Percentiles rank a stretch among this genome's conserved stretches.
phyloP scores from a whole-genome alignment of 148 eudicot species.

The Arctostaphylos glauca region DNA sequence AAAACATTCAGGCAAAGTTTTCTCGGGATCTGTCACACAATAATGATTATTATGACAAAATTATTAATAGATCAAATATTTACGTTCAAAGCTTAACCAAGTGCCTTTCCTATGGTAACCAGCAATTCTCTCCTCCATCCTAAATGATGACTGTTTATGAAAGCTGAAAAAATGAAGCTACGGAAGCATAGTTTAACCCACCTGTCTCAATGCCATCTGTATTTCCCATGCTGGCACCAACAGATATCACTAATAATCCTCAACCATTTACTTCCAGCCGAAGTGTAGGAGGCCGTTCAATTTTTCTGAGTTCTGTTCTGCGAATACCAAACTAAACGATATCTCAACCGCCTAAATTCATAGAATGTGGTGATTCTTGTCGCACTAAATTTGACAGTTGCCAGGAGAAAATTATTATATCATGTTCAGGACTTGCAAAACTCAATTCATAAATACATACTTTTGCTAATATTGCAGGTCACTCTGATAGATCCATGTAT shows the following conservation, averaged over 20 bases:
- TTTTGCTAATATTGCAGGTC: constrained; percentile 43
- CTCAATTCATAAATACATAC: not conserved
- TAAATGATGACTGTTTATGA: not conserved
- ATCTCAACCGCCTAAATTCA: not conserved
- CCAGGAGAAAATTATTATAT: not conserved
- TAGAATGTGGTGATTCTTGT: not conserved
- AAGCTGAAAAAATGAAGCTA: not conserved
- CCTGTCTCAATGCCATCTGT: not conserved
- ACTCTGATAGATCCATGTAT: constrained; percentile 74
- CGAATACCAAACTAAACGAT: not conserved
- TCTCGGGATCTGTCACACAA: not conserved
- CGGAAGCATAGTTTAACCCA: not conserved
- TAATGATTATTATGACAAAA: not conserved
- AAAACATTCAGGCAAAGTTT: constrained; percentile 62
- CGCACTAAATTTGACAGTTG: not conserved
- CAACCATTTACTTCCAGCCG: not conserved
- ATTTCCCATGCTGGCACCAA: not conserved
- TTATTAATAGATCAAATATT: not conserved
- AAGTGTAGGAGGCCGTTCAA: not conserved
- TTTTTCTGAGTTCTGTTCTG: not conserved
- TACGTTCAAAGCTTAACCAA: not conserved
- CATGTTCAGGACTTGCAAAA: not conserved
- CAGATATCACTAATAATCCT: not conserved
- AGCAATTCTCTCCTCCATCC: not conserved
- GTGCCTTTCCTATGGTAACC: not conserved